phyloP scores from a whole-genome alignment of 2,329 filamentous ascomycete species.

The Colletotrichum tropicale region DNA sequence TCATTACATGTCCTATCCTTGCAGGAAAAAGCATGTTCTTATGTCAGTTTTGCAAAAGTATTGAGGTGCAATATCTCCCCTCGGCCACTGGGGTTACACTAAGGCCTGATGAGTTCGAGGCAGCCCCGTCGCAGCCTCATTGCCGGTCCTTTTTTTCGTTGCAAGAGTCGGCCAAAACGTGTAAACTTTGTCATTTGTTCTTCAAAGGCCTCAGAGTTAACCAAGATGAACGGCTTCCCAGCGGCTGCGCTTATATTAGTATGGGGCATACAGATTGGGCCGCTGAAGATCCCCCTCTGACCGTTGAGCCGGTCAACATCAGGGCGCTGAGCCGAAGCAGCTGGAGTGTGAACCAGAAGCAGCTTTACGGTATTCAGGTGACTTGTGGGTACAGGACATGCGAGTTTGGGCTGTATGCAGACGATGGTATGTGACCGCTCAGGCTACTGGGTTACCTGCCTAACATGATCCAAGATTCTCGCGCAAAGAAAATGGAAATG shows the following conservation, averaged over 20 bases:
- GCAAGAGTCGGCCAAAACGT: neutral
- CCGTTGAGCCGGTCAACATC: neutral
- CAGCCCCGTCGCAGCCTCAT: neutral
- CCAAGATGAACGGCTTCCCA: neutral
- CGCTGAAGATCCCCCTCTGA: neutral
- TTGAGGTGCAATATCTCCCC: neutral
- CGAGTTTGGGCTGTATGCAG: neutral
- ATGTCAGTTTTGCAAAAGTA: neutral
- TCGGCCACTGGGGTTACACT: neutral
- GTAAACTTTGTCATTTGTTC: neutral
- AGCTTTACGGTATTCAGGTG: neutral
- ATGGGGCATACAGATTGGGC: neutral
- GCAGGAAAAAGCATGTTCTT: neutral
- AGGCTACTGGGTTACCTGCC: neutral
- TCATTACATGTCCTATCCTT: neutral
- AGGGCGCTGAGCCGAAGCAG: neutral
- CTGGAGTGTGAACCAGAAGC: neutral
- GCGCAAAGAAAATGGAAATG: neutral
- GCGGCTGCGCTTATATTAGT: neutral
- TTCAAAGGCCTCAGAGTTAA: neutral
- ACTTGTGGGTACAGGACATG: neutral
- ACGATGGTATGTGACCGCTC: neutral
- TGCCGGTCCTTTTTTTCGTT: neutral
- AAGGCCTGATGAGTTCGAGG: neutral
- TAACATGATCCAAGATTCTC: neutral